phyloP scores from a whole-genome alignment of 768 basidiomycete species.

The Pleurotus cornucopiae region DNA sequence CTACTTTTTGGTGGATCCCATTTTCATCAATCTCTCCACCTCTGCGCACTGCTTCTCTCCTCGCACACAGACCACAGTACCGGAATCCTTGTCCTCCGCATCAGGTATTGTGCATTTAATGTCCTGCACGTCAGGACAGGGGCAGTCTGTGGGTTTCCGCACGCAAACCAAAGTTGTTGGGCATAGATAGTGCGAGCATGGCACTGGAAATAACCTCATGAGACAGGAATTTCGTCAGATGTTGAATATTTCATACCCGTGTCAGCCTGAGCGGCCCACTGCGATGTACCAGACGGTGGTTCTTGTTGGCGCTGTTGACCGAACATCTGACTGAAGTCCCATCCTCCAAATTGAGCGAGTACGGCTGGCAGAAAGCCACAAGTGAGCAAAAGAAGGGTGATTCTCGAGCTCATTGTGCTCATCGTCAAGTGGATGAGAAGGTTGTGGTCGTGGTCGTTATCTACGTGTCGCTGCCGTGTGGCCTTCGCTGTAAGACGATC shows the following conservation, averaged over 20 bases:
- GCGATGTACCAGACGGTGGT: conserved; percentile 47
- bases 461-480: too few species aligned
- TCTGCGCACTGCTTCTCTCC: conserved; percentile 60
- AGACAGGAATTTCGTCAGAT: not conserved
- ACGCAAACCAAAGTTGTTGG: conserved; percentile 74
- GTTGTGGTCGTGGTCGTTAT: too few species aligned
- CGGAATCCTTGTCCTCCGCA: conserved; percentile 41
- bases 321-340: conserved; percentile 73
- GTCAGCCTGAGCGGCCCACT: conserved; percentile 66
- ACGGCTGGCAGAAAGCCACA: conserved; percentile 31
- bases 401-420: conserved; percentile 1
- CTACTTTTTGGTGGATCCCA: conserved; percentile 28
- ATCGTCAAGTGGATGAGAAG: too few species aligned
- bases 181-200: conserved; percentile 73
- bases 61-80: conserved; percentile 67
- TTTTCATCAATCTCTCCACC: conserved; percentile 52
- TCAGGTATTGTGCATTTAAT: conserved; percentile 76
- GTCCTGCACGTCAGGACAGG: conserved; percentile 74
- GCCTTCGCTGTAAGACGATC: too few species aligned
- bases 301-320: conserved; percentile 55
- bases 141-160: conserved; percentile 57
- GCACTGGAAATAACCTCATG: conserved; percentile 37
- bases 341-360: conserved; percentile 67
- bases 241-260: conserved; percentile 34
- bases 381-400: conserved; percentile 28